Conservation (phyloP, 177 flowering plant species). For the Telopea speciosissima region DNA sequence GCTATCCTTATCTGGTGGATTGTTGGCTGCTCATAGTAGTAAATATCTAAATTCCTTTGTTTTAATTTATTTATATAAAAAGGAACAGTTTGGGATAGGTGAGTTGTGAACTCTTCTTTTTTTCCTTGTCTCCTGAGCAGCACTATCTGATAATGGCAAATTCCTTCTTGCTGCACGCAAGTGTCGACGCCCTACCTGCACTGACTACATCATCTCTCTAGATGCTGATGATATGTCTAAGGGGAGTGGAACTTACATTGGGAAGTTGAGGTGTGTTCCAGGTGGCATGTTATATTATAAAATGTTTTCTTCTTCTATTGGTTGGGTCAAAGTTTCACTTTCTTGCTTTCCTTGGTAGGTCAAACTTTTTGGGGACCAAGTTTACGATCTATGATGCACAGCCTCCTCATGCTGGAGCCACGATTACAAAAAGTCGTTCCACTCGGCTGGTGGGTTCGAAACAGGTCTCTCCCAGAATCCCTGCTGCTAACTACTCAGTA, state of each 20-base stretch:
- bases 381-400: constrained; percentile 72
- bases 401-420: constrained; percentile 72
- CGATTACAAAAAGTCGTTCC: constrained; percentile 63
- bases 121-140: constrained; percentile 31
- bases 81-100: background rate
- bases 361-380: constrained; percentile 88
- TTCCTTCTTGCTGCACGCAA: constrained; percentile 90
- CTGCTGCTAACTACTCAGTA: constrained; percentile 72
- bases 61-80: background rate
- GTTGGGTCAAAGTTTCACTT: background rate
- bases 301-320: background rate
- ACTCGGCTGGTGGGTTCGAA: constrained; percentile 48
- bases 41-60: background rate
- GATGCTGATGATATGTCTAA: constrained; percentile 61
- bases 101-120: background rate
- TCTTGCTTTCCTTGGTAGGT: constrained; percentile 31
- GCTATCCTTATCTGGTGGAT: background rate
- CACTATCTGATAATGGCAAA: constrained; percentile 72
- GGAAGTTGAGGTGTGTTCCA: constrained; percentile 67
- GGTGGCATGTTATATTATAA: background rate
- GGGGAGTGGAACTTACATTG: constrained; percentile 65
- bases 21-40: background rate
- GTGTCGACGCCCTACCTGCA: constrained; percentile 65
- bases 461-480: constrained; percentile 75
- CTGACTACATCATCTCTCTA: constrained; percentile 76